phyloP scores from a whole-genome alignment of 441 rosid genomes.

The Gossypium trilobum region DNA sequence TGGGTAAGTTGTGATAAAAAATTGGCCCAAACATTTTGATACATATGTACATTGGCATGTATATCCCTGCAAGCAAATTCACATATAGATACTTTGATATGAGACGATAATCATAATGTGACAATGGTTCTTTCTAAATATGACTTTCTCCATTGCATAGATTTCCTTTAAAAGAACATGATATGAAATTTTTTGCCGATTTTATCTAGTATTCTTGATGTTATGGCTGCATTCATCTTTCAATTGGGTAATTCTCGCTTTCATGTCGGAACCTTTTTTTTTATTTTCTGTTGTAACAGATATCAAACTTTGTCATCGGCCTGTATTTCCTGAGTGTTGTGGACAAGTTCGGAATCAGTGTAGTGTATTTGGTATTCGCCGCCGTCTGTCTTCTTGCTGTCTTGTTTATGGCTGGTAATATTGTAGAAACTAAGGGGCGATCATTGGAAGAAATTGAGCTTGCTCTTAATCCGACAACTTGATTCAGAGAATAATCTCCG shows the following conservation, averaged over 20 bases:
- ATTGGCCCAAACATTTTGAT: background rate
- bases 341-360: conserved; percentile 80
- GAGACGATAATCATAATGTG: background rate
- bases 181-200: background rate
- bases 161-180: conserved; percentile 4
- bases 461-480: conserved; percentile 47
- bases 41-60: background rate
- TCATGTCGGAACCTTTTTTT: conserved; percentile 7
- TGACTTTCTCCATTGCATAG: background rate
- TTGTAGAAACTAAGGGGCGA: conserved; percentile 90
- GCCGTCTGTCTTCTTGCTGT: conserved; percentile 70
- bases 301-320: conserved; percentile 87
- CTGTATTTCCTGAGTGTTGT: conserved; percentile 82
- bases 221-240: background rate
- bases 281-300: conserved; percentile 36
- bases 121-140: background rate
- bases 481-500: conserved; percentile 22
- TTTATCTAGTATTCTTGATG: background rate
- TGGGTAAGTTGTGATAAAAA: conserved; percentile 47
- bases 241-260: background rate
- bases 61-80: background rate
- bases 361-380: conserved; percentile 73
- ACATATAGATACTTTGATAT: background rate
- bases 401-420: conserved; percentile 62
- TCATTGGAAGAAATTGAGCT: conserved; percentile 89